phyloP scores from a whole-genome alignment of 148 eudicot species.

The Suaeda aralocaspica region DNA sequence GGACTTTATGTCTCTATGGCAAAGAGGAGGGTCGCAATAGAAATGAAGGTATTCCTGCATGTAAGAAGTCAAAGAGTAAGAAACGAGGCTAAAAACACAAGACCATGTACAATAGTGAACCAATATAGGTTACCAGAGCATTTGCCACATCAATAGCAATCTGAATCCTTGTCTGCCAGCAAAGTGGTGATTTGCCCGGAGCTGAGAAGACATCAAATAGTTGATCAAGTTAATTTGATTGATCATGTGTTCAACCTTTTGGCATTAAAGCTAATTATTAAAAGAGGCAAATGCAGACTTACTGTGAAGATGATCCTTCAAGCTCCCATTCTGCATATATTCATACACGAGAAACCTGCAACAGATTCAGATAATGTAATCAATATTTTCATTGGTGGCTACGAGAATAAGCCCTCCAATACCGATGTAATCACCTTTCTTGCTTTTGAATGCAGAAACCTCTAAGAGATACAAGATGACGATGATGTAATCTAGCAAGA shows the following conservation, averaged over 20 bases:
- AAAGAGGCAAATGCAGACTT: conserved; percentile 28
- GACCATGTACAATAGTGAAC: not conserved
- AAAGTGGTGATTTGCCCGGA: conserved; percentile 52
- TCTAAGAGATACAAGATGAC: conserved; percentile 89
- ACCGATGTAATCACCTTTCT: conserved; percentile 49
- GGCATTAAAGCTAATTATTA: not conserved
- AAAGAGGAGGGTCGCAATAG: conserved; percentile 93
- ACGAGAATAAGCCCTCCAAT: not conserved
- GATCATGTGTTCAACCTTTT: not conserved
- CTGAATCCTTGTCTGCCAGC: conserved; percentile 89
- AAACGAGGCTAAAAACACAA: conserved; percentile 3
- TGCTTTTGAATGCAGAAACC: conserved; percentile 78
- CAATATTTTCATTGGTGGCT: not conserved
- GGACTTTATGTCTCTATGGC: conserved; percentile 95
- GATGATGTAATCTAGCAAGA: conserved; percentile 90
- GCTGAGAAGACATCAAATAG: conserved; percentile 32
- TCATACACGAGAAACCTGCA: conserved; percentile 91
- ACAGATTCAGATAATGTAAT: conserved; percentile 12
- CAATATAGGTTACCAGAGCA: conserved; percentile 65
- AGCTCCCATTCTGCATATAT: conserved; percentile 90
- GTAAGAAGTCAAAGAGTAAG: conserved; percentile 22
- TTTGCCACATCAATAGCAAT: conserved; percentile 97
- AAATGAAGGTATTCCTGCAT: conserved; percentile 96
- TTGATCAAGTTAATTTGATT: not conserved
- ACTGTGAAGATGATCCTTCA: conserved; percentile 93